Base-by-base conservation (phyloP, 108 stramenopile species). In the Cylindrotheca closterium region DNA sequence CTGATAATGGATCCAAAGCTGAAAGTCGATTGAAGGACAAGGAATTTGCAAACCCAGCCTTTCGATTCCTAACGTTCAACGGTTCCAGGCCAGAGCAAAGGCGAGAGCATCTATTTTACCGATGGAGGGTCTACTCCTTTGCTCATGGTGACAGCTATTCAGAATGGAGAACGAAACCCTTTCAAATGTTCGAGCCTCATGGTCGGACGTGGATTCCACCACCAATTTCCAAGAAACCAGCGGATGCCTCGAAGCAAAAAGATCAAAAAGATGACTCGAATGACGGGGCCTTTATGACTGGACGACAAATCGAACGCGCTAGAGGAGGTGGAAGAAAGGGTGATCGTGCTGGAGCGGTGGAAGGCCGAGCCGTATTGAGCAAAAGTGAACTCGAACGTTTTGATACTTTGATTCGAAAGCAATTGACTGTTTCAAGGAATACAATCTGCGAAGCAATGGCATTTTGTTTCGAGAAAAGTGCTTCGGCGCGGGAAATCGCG, bases 391-490 rank as follows among this genome's bases (percentile, higher is more conserved):
- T 67, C 30, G 55, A 69, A 47, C 59, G 64, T 47, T 93, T 88
- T 57, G 47, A 85, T 57, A 59, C 50, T 12, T 56, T 93, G 42
- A 51, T 80, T 42, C 68, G 81, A 48, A 71, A 75, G 30, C 58
- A 88, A 56, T 54, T 93, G 19, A 48, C 46, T 8, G 51, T 80
- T 2, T 81, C 87, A 32, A 69, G 86, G 50, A 75, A 81, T 34
- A 58, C 87, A 8, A 89, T 93, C 45, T 88, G 85, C 47, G 63
- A 78, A 49, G 92, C 88, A 23, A 93, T 93, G 92, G 79, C 89
- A n/a, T 93, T 88, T 76, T 88, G 88, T 42, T 93, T 93, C 60
- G 89, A 93, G 4, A 86, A 90, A 42, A 70, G 81, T 74, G 64
- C 55, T 21, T 78, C 89, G 8, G 79, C 89, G 4, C 65, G 55